Base-by-base conservation (phyloP, 805 yeast genomes). In the Cyberlindnera nakhonratchasimensis region DNA sequence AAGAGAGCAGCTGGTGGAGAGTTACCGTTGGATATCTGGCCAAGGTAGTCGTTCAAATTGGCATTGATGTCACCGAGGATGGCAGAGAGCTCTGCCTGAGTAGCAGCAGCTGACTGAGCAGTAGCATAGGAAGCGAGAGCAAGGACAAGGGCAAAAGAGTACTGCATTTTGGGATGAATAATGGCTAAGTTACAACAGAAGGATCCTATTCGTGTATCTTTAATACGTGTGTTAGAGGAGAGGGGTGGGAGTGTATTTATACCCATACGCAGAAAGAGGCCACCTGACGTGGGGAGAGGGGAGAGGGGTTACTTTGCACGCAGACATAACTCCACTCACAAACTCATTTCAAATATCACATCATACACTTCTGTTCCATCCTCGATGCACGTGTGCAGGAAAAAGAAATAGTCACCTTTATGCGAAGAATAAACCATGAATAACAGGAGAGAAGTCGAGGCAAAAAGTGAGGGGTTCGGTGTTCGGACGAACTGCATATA, bases 1-100 rank as follows among this genome's bases (percentile, higher is more conserved):
- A 62, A 42, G 20, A 63, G 52, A 33, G 53, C 59, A n/a, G 58
- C 30, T 48, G 67, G 67, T 23, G 55, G 50, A 37, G 56, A 45
- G 32, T 50, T 31, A 34, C 56, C 58, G 20, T 31, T 44, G 25
- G 45, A 39, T 26, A 53, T 46, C 33, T 45, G 43, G 10, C 49
- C 37, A 24, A 53, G 30, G 41, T 54, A 54, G 13, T 54, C 53
- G 14, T 29, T 17, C 29, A 33, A 9, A 36, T 54, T 40, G 25
- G 40, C 28, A 25, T 39, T 39, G 26, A 54, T 47, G 35, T 54
- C 58, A 24, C 39, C 34, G 29, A 45, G 36, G 14, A 43, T 34
- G 28, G 43, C 46, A 7, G 39, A 8, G 37, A 42, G 38, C 24
- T 29, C 39, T 13, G 44, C 50, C 31, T 36, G 32, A 14, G 29